Percentiles rank a stretch among this genome's conserved stretches.
Evolutionary conservation across 225 moss, liverwort and hornwort genomes (phyloP).

Genomic region (Asterella californica): DNA sequence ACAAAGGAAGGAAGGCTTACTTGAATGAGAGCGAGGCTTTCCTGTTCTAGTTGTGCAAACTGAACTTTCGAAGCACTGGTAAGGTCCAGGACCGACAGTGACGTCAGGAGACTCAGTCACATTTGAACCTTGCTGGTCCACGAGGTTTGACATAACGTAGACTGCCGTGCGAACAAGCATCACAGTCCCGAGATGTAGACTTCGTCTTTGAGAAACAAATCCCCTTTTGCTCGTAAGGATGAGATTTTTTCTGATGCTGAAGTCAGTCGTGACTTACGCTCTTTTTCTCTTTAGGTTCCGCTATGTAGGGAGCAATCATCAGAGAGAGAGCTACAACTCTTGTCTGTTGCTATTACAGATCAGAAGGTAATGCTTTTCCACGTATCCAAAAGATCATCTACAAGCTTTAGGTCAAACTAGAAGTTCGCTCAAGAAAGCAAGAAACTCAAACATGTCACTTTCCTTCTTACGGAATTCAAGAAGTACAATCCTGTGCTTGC

Average conservation of each 20-base stretch:
- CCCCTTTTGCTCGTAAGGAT: neutral
- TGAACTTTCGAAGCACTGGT: neutral
- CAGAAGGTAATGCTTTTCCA: neutral
- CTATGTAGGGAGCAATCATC: neutral
- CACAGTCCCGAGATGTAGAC: neutral
- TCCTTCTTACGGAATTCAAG: too few species aligned
- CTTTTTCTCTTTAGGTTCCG: neutral
- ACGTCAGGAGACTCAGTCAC: neutral
- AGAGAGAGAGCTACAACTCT: neutral
- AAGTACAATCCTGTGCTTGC: too few species aligned
- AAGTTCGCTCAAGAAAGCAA: neutral
- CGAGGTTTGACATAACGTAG: neutral
- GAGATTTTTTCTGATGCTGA: neutral
- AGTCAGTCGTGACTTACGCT: neutral
- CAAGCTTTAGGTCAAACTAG: neutral
- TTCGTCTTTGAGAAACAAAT: neutral
- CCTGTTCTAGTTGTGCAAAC: neutral
- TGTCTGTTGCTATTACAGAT: neutral
- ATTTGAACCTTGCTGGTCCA: constrained; percentile 1
- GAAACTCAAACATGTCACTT: neutral
- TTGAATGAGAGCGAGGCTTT: neutral
- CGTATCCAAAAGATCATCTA: neutral
- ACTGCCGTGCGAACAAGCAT: neutral
- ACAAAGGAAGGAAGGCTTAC: neutral
- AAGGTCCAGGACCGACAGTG: neutral